Evolutionary conservation across 495 filamentous ascomycete genomes (phyloP).

Genomic region (Aspergillus olivimuriae): DNA sequence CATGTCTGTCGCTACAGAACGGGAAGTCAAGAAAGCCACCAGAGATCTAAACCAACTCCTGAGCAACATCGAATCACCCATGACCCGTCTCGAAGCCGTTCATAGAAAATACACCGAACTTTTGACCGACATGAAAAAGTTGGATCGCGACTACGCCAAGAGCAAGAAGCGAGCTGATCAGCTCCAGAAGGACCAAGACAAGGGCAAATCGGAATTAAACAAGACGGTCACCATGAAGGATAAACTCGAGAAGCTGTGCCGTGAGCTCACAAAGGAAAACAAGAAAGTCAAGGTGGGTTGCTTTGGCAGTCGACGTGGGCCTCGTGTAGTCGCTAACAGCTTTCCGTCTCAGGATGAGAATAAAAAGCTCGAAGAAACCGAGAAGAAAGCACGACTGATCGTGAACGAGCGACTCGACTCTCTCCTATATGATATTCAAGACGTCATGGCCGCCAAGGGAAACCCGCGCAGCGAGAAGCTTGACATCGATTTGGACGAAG

Average conservation of each 20-base stretch:
- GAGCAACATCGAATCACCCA: conserved; percentile 67
- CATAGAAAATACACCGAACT: conserved; percentile 89
- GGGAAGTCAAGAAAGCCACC: conserved; percentile 88
- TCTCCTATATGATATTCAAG: conserved; percentile 72
- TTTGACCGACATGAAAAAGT: conserved; percentile 85
- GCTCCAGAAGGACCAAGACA: conserved; percentile 94
- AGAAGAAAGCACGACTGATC: conserved; percentile 71
- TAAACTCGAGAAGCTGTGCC: conserved; percentile 89
- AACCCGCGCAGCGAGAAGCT: conserved; percentile 65
- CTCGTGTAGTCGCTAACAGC: conserved; percentile 1
- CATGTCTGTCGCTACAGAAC: too few relatives aligned
- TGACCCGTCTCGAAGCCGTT: conserved; percentile 73
- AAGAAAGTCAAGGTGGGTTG: conserved; percentile 84
- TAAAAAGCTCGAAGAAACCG: conserved; percentile 74
- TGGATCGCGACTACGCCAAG: conserved; percentile 89
- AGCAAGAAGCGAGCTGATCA: conserved; percentile 93
- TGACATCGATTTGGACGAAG: conserved; percentile 77
- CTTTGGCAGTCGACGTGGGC: neutral
- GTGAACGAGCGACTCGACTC: conserved; percentile 78
- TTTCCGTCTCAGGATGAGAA: conserved; percentile 67
- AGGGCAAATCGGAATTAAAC: conserved; percentile 74
- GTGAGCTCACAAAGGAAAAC: conserved; percentile 91
- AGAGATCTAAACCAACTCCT: conserved; percentile 78
- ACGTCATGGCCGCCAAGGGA: conserved; percentile 71
- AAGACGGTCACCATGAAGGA: conserved; percentile 84